Evolutionary conservation across 2,329 filamentous ascomycete genomes (phyloP).

Genomic region (Microdochium bolleyi): DNA sequence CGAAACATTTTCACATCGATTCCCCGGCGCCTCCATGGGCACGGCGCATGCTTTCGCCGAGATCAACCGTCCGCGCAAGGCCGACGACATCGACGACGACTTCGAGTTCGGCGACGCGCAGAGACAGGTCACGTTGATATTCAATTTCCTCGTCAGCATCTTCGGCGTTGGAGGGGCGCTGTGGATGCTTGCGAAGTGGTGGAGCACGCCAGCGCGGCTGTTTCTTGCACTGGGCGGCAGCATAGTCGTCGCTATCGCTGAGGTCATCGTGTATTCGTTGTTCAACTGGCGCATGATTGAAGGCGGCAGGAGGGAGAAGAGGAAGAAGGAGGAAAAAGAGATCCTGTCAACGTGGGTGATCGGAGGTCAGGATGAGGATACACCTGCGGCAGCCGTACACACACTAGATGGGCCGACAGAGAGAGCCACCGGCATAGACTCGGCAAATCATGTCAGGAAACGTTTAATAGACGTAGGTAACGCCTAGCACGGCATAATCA

Average conservation of each 20-base stretch:
- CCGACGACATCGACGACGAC: conserved; percentile 47
- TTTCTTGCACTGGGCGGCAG: conserved; percentile 65
- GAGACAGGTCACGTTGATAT: conserved; percentile 73
- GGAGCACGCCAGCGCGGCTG: conserved; percentile 62
- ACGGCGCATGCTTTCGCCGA: conserved; percentile 46
- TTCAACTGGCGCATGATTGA: conserved; percentile 66
- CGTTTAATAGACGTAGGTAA: not conserved
- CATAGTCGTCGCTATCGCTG: conserved; percentile 62
- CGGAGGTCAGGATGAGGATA: conserved; percentile 23
- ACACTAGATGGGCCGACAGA: conserved; percentile 7
- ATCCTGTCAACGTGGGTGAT: conserved; percentile 67
- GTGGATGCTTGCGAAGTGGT: conserved; percentile 72
- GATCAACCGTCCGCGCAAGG: conserved; percentile 37
- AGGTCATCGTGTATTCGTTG: conserved; percentile 69
- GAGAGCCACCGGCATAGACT: not conserved
- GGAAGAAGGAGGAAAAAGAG: conserved; percentile 56
- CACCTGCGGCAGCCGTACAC: conserved; percentile 9
- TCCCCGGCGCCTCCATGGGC: conserved; percentile 38
- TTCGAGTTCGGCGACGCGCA: conserved; percentile 66
- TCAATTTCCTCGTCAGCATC: conserved; percentile 86
- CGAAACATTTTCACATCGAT: conserved; percentile 53
- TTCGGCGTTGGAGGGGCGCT: conserved; percentile 69
- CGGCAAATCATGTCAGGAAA: not conserved
- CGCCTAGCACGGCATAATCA: not conserved
- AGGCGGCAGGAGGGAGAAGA: conserved; percentile 55